A percentile compares a stretch with the other conserved stretches of the same genome.
These are phyloP conservation scores for Gossypium schwendimanii DNA, from an alignment of 441 rosid genomes.

Conservation along the genomic window DNA sequence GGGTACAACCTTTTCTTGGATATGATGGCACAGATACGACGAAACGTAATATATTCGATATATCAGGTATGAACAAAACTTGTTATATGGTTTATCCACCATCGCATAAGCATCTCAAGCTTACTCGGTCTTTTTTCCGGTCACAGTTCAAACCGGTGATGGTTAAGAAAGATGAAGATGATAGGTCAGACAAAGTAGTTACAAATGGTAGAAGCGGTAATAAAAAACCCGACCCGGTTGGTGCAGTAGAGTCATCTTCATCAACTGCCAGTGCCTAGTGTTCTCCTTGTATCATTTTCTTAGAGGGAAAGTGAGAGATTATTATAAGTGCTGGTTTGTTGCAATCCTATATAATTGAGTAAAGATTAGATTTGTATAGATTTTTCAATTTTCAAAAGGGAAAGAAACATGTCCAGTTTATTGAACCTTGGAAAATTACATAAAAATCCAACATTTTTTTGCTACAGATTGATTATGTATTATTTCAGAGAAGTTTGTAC, in stretches of 20 bases:
- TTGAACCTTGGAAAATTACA: constrained; percentile 20
- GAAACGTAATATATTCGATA: constrained; percentile 91
- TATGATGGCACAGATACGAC: constrained; percentile 97
- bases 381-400: background rate
- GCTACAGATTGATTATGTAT: background rate
- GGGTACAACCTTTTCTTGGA: constrained; percentile 92
- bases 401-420: background rate
- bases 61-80: constrained; percentile 58
- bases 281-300: background rate
- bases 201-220: constrained; percentile 39
- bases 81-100: background rate
- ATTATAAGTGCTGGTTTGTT: background rate
- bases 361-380: background rate
- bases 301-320: background rate
- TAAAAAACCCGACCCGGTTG: constrained; percentile 32
- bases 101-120: background rate
- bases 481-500: background rate
- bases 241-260: constrained; percentile 49
- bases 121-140: background rate
- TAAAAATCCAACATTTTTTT: background rate
- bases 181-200: constrained; percentile 39
- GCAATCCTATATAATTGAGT: background rate
- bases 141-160: constrained; percentile 82
- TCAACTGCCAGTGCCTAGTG: constrained; percentile 42
- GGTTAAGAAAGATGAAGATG: constrained; percentile 69